These are phyloP conservation scores for Phytophthora citricola DNA, from an alignment of 352 stramenopile genomes.

Conservation along the genomic window DNA sequence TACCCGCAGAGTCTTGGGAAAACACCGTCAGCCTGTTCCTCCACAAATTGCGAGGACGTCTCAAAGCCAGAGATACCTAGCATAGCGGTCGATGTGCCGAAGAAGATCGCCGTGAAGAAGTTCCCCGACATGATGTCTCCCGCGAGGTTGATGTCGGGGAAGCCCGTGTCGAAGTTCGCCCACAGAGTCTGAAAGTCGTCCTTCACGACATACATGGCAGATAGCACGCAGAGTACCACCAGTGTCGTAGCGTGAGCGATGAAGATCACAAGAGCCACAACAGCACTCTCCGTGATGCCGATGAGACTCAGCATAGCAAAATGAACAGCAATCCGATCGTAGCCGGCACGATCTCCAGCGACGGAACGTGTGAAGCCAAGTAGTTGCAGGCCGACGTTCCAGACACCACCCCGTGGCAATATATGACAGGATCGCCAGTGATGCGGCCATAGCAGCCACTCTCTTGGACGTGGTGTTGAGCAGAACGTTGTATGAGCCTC, in stretches of 20 bases:
- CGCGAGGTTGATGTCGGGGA: constrained; percentile 90
- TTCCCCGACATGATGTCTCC: constrained; percentile 81
- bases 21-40: constrained; percentile 94
- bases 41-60: constrained; percentile 94
- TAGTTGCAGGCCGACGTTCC: constrained; percentile 90
- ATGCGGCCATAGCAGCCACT: constrained; percentile 92
- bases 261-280: constrained; percentile 93
- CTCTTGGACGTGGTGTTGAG: constrained; percentile 96
- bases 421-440: constrained; percentile 95
- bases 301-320: constrained; percentile 90
- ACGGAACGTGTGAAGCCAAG: constrained; percentile 78
- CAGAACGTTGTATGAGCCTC: constrained; percentile 96
- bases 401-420: constrained; percentile 94
- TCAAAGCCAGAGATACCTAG: constrained; percentile 96
- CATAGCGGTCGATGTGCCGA: constrained; percentile 94
- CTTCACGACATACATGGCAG: constrained; percentile 79
- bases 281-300: constrained; percentile 93
- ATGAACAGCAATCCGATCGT: constrained; percentile 91
- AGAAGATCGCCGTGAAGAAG: constrained; percentile 90
- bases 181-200: constrained; percentile 83
- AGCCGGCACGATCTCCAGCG: constrained; percentile 77
- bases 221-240: constrained; percentile 78
- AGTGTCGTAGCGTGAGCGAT: constrained; percentile 90
- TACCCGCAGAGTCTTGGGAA: constrained; percentile 94
- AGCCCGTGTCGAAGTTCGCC: constrained; percentile 86